phyloP scores from a whole-genome alignment of 2,329 filamentous ascomycete species.

The Aspergillus chevalieri region DNA sequence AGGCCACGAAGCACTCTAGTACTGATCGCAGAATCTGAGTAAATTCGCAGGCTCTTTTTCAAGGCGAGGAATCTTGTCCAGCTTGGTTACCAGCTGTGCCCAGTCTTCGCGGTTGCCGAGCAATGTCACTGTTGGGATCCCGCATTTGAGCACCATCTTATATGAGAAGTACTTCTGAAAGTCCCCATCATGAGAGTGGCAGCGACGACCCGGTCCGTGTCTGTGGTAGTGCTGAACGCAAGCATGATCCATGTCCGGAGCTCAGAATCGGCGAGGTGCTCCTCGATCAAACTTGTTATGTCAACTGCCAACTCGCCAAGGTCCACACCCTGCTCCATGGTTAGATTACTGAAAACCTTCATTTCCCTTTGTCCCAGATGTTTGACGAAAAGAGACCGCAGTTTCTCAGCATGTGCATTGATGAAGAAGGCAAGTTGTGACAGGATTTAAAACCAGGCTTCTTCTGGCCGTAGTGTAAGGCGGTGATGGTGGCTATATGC shows the following conservation, averaged over 20 bases:
- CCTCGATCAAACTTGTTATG: conserved; percentile 36
- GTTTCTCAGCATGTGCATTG: conserved; percentile 41
- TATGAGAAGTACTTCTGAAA: conserved; percentile 48
- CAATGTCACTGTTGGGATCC: conserved; percentile 48
- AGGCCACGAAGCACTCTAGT: conserved; percentile 37
- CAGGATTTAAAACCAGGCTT: conserved; percentile 49
- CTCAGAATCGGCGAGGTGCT: conserved; percentile 36
- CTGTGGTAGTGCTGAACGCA: conserved; percentile 46
- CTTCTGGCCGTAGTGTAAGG: conserved; percentile 45
- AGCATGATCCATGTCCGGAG: conserved; percentile 49
- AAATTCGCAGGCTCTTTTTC: conserved; percentile 38
- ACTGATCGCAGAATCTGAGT: conserved; percentile 39
- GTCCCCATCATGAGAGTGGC: conserved; percentile 49
- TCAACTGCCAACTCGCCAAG: conserved; percentile 23
- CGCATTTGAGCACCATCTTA: conserved; percentile 30
- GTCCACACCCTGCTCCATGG: neutral
- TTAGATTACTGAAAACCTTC: neutral
- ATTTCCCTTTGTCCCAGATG: conserved; percentile 42
- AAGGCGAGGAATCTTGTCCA: conserved; percentile 41
- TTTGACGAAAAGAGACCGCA: conserved; percentile 38
- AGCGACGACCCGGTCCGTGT: conserved; percentile 38
- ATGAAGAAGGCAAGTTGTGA: conserved; percentile 43
- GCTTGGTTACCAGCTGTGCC: conserved; percentile 33
- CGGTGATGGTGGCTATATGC: conserved; percentile 31
- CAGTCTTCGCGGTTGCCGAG: conserved; percentile 45